These are phyloP conservation scores for Paulownia fortunei DNA, from an alignment of 257 asterid species.

Conservation along the genomic window DNA sequence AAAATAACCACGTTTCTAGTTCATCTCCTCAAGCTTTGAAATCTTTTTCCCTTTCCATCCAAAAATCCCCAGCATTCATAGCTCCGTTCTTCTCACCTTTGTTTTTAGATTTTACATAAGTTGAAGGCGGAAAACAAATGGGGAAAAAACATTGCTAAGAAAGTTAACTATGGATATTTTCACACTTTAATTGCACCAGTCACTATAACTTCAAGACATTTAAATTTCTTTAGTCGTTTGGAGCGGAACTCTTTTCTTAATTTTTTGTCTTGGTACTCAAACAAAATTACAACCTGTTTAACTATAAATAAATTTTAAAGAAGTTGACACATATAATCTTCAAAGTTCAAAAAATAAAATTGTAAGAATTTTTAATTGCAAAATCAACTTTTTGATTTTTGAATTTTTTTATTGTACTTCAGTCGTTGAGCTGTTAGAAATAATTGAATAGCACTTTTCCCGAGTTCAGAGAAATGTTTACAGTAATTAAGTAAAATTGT, in stretches of 20 bases:
- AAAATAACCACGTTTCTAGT: neutral
- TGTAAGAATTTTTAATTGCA: neutral
- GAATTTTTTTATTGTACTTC: neutral
- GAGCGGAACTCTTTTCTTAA: neutral
- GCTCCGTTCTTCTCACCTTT: neutral
- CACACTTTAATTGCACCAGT: neutral
- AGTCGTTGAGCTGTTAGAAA: neutral
- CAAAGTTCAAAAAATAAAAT: neutral
- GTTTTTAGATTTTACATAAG: neutral
- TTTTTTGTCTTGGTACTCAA: neutral
- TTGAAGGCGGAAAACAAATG: neutral
- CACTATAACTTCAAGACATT: neutral
- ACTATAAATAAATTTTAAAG: neutral
- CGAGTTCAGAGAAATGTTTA: neutral
- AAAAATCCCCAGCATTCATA: neutral
- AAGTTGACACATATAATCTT: neutral
- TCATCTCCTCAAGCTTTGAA: neutral
- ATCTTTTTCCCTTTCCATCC: neutral
- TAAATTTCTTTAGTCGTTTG: neutral
- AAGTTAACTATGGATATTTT: neutral
- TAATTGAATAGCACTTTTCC: neutral
- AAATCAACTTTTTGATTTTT: neutral
- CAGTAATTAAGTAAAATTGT: neutral
- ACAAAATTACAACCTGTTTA: neutral
- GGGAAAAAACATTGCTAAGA: neutral